These are phyloP conservation scores for Houttuynia cordata DNA, from an alignment of 164 flowering plant genomes.

Conservation along the genomic window DNA sequence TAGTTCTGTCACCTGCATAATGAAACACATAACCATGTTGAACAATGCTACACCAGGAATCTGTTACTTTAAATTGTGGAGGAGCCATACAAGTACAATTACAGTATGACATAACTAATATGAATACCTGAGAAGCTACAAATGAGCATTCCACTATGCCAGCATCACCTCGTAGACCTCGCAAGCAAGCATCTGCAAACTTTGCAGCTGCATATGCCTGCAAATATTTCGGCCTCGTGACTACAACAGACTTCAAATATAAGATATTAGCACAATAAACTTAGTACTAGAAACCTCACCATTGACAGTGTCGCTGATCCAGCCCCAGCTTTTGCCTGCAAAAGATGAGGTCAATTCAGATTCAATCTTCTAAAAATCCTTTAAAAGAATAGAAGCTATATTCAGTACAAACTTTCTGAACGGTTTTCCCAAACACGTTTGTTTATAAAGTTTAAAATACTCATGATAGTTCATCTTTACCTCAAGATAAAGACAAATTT, in stretches of 20 bases:
- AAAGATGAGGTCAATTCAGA: neutral
- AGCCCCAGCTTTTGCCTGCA: conserved; percentile 96
- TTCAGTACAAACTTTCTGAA: neutral
- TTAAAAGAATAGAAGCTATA: neutral
- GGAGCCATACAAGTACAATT: neutral
- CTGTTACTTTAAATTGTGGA: neutral
- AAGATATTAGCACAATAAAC: neutral
- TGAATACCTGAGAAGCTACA: conserved; percentile 63
- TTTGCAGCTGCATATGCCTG: conserved; percentile 93
- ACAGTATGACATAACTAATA: neutral
- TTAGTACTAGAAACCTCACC: conserved; percentile 27
- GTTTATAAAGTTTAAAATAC: too few relatives aligned
- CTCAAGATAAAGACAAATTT: too few relatives aligned
- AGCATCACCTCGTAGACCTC: conserved; percentile 85
- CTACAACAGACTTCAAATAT: neutral
- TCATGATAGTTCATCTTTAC: too few relatives aligned
- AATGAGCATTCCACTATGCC: conserved; percentile 70
- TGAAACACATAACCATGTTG: neutral
- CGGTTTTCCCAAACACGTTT: too few relatives aligned
- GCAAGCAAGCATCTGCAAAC: conserved; percentile 86
- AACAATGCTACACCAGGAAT: too few relatives aligned
- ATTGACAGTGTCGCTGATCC: conserved; percentile 97
- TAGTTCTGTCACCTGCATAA: conserved; percentile 77
- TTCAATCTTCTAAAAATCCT: neutral
- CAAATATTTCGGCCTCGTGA: neutral